Conservation (phyloP, 768 basidiomycete species). For the Lactarius psammicola region DNA sequence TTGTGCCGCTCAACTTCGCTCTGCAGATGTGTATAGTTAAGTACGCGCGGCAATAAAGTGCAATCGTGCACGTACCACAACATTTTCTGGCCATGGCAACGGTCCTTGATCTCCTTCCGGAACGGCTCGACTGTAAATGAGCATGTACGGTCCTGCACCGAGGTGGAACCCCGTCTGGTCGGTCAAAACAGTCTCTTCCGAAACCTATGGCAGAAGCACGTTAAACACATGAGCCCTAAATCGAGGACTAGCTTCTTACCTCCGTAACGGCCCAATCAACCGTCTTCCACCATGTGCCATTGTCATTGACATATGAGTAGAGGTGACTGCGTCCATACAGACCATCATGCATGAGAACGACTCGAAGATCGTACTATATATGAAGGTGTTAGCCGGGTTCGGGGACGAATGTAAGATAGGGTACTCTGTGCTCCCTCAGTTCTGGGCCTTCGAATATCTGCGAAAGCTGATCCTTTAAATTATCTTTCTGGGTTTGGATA, state of each 20-base stretch:
- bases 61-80: conserved; percentile 32
- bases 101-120: conserved; percentile 31
- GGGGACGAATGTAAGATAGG: conserved; percentile 26
- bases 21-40: conserved; percentile 13
- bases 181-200: conserved; percentile 65
- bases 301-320: conserved; percentile 73
- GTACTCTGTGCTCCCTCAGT: conserved; percentile 57
- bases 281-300: conserved; percentile 78
- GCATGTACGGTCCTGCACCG: conserved; percentile 72
- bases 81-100: conserved; percentile 34
- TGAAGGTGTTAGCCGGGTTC: not conserved
- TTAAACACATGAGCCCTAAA: not conserved
- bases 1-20: conserved; percentile 41
- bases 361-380: conserved; percentile 75
- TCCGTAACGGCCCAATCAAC: conserved; percentile 67
- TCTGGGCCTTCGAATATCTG: conserved; percentile 61
- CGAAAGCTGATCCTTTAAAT: conserved; percentile 45
- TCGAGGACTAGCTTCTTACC: conserved; percentile 38
- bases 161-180: conserved; percentile 73
- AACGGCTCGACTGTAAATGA: conserved; percentile 58
- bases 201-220: conserved; percentile 46
- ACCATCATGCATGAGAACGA: conserved; percentile 75
- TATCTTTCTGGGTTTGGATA: conserved; percentile 49
- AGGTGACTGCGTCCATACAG: conserved; percentile 73
- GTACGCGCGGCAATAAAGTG: conserved; percentile 6